Evolutionary conservation across 306 rosid species (phyloP).

Genomic region (Vigna radiata): DNA sequence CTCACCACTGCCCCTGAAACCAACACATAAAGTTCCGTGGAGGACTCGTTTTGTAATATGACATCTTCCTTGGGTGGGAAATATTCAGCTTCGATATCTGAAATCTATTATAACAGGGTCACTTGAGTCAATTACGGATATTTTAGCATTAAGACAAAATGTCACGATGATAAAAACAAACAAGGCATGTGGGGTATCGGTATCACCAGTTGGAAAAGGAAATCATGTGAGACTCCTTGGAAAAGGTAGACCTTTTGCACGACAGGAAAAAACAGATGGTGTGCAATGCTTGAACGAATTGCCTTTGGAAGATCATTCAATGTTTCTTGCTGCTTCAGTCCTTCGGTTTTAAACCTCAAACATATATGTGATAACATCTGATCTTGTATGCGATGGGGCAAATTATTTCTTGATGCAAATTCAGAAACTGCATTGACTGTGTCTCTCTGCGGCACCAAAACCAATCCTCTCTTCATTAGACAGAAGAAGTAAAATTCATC

Average conservation of each 20-base stretch:
- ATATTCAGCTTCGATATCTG: slow-evolving; percentile 84
- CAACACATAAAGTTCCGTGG: slow-evolving; percentile 69
- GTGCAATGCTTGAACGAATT: slow-evolving; percentile 77
- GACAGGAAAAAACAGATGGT: slow-evolving; percentile 66
- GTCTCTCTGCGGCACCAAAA: slow-evolving; percentile 65
- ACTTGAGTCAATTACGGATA: slow-evolving; percentile 31
- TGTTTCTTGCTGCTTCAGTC: slow-evolving; percentile 79
- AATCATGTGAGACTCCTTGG: slow-evolving; percentile 77
- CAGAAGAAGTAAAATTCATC: slow-evolving; percentile 40
- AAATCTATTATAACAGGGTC: slow-evolving; percentile 49
- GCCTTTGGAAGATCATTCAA: slow-evolving; percentile 78
- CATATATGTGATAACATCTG: slow-evolving; percentile 89
- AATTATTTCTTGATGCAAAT: slow-evolving; percentile 71
- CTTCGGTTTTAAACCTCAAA: slow-evolving; percentile 80
- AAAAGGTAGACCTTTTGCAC: slow-evolving; percentile 63
- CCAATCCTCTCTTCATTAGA: slow-evolving; percentile 38
- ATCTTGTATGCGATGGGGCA: slow-evolving; percentile 69
- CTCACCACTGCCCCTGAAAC: slow-evolving; percentile 84
- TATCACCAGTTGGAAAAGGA: slow-evolving; percentile 72
- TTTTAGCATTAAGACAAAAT: slow-evolving; percentile 1
- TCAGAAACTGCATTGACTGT: slow-evolving; percentile 73
- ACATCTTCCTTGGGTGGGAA: slow-evolving; percentile 87
- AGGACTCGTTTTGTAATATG: slow-evolving; percentile 74
- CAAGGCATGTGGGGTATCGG: neutral
- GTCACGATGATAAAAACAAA: neutral